phyloP scores from a whole-genome alignment of 2,329 filamentous ascomycete species.

The Colletotrichum higginsianum region DNA sequence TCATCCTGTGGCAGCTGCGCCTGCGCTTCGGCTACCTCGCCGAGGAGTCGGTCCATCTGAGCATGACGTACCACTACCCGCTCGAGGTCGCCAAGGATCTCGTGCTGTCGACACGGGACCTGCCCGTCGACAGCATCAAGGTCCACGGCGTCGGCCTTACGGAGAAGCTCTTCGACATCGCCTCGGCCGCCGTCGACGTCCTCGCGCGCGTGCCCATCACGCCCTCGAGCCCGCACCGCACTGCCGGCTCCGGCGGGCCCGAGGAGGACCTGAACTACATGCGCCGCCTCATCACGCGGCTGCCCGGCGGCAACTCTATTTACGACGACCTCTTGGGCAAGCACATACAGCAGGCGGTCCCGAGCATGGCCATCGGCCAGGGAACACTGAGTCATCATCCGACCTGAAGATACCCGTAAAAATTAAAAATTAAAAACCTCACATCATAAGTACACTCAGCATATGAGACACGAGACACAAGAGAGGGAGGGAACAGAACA shows the following conservation, averaged over 20 bases:
- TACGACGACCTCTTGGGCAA: conserved; percentile 58
- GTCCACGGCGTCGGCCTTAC: conserved; percentile 63
- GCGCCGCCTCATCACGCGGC: conserved; percentile 53
- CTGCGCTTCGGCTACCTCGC: conserved; percentile 59
- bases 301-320: conserved; percentile 55
- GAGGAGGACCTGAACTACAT: conserved; percentile 58
- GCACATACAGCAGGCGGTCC: conserved; percentile 55
- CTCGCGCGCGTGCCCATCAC: conserved; percentile 57
- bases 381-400: background rate
- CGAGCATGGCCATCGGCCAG: conserved; percentile 43
- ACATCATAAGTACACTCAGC: too few species aligned
- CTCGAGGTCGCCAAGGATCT: conserved; percentile 59
- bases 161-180: conserved; percentile 63
- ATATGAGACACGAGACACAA: background rate
- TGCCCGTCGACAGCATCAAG: conserved; percentile 56
- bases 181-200: conserved; percentile 61
- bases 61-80: conserved; percentile 60
- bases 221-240: conserved; percentile 46
- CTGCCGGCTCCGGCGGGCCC: conserved; percentile 45
- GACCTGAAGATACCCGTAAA: background rate
- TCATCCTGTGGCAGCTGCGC: conserved; percentile 62
- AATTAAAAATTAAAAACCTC: background rate
- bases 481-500: background rate
- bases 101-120: conserved; percentile 55
- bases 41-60: conserved; percentile 49